These are phyloP conservation scores for Plasmodium malariae DNA, from an alignment of 169 alveolate species.

Conservation along the genomic window DNA sequence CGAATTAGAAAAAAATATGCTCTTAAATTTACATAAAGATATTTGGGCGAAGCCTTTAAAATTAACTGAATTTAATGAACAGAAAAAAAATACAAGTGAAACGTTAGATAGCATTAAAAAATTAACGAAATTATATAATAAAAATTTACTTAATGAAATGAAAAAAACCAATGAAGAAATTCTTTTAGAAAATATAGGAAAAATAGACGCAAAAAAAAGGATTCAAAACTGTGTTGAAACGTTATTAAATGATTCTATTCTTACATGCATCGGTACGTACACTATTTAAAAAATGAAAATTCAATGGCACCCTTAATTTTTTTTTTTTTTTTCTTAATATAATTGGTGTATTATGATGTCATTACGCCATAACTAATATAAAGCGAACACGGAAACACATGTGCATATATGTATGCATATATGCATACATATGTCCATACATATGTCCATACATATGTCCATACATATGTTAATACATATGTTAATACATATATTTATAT, in stretches of 20 bases:
- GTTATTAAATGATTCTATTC: conserved; percentile 84
- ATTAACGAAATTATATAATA: conserved; percentile 89
- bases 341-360: neutral
- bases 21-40: conserved; percentile 95
- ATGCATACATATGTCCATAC: neutral
- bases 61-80: conserved; percentile 81
- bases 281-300: neutral
- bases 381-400: neutral
- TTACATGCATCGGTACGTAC: conserved; percentile 68
- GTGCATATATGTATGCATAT: neutral
- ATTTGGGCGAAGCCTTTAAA: conserved; percentile 97
- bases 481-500: neutral
- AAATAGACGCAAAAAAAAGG: conserved; percentile 94
- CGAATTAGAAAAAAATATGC: conserved; percentile 97
- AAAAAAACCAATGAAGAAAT: conserved; percentile 96
- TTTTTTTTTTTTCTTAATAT: no score
- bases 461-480: neutral
- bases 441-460: neutral
- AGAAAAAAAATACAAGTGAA: conserved; percentile 36
- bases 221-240: conserved; percentile 85
- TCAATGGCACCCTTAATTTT: neutral
- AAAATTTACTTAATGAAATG: conserved; percentile 95
- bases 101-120: conserved; percentile 13
- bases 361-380: no score
- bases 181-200: conserved; percentile 91